These are phyloP conservation scores for Cicer cuneatum DNA, from an alignment of 306 rosid genomes.

Conservation along the genomic window DNA sequence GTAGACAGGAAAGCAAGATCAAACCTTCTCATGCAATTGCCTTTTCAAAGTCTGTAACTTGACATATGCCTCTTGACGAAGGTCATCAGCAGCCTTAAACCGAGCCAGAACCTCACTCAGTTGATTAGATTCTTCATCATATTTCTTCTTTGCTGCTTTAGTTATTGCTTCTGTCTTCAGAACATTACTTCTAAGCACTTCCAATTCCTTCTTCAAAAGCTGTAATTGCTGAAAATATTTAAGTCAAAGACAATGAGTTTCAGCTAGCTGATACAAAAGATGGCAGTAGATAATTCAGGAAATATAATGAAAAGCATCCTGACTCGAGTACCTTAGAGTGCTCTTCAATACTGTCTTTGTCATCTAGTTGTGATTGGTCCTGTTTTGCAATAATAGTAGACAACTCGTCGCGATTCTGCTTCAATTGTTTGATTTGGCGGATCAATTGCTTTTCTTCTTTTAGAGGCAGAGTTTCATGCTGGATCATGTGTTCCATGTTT, in stretches of 20 bases:
- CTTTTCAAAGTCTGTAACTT: conserved; percentile 65
- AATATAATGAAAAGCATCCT: conserved; percentile 24
- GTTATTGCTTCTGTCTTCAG: conserved; percentile 60
- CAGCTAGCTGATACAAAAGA: conserved; percentile 10
- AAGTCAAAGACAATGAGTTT: conserved; percentile 18
- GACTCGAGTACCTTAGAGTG: conserved; percentile 58
- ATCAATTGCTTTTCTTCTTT: conserved; percentile 79
- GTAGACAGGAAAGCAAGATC: conserved; percentile 22
- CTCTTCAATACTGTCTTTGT: conserved; percentile 68
- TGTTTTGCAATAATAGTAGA: conserved; percentile 61
- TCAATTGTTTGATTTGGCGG: conserved; percentile 78
- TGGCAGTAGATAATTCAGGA: conserved; percentile 4
- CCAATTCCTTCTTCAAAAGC: conserved; percentile 68
- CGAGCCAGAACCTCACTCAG: conserved; percentile 53
- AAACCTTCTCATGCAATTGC: conserved; percentile 71
- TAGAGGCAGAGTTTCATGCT: conserved; percentile 81
- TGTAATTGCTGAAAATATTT: conserved; percentile 48
- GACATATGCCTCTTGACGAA: conserved; percentile 78
- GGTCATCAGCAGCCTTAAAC: conserved; percentile 67
- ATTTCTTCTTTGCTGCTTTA: conserved; percentile 66
- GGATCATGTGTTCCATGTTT: conserved; percentile 72
- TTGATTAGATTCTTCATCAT: conserved; percentile 51
- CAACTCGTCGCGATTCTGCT: conserved; percentile 74
- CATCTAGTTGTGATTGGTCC: conserved; percentile 63
- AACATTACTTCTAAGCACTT: conserved; percentile 63